Conservation (phyloP, 805 yeast genomes). For the Wickerhamiella azymoides region DNA sequence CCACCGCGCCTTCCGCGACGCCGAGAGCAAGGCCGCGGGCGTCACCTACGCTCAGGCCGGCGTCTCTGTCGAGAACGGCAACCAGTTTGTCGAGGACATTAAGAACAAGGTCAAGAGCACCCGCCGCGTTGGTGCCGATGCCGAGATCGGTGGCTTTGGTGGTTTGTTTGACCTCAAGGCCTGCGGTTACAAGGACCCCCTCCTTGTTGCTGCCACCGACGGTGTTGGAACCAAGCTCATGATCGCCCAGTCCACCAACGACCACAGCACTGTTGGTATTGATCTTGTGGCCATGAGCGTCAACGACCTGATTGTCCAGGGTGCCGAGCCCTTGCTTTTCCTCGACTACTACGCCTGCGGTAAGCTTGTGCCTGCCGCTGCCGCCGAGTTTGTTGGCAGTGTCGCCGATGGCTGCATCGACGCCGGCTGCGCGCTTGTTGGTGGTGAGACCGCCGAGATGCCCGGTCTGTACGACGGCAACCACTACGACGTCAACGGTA, state of each 20-base stretch:
- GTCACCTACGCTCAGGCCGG: conserved; percentile 93
- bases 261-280: conserved; percentile 95
- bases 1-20: conserved; percentile 70
- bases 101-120: conserved; percentile 86
- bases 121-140: conserved; percentile 89
- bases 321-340: conserved; percentile 94
- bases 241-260: conserved; percentile 79
- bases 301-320: conserved; percentile 94
- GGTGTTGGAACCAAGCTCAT: conserved; percentile 97
- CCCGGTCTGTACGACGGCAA: conserved; percentile 96
- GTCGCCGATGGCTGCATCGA: conserved; percentile 92
- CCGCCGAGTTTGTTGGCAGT: conserved; percentile 82
- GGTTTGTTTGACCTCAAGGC: conserved; percentile 83
- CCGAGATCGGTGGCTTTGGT: conserved; percentile 98
- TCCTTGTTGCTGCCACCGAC: conserved; percentile 94
- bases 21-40: conserved; percentile 22
- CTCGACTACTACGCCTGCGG: conserved; percentile 96
- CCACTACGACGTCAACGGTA: conserved; percentile 96
- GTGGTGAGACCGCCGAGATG: conserved; percentile 99
- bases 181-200: conserved; percentile 67
- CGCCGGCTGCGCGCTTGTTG: conserved; percentile 95
- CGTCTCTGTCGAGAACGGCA: conserved; percentile 95
- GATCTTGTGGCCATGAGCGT: conserved; percentile 99
- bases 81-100: conserved; percentile 75
- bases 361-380: conserved; percentile 66